These are phyloP conservation scores for Aurinia saxatilis DNA, from an alignment of 345 rosid genomes.

Conservation along the genomic window DNA sequence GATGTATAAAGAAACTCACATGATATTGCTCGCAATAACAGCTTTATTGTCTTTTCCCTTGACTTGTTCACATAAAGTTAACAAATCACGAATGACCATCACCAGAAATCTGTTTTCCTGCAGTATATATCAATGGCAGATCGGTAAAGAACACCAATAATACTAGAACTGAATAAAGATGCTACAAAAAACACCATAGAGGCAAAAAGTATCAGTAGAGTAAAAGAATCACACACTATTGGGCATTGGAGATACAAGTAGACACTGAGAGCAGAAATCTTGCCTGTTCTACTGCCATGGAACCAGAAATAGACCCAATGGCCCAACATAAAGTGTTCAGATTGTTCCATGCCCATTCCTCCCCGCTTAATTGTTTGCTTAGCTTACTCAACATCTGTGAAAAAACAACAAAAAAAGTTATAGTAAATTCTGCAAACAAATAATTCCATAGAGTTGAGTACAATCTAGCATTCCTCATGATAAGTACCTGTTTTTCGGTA, in stretches of 20 bases:
- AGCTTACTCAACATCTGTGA: conserved; percentile 87
- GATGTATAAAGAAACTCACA: conserved; percentile 48
- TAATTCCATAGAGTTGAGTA: neutral
- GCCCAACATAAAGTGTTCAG: conserved; percentile 98
- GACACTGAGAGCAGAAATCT: conserved; percentile 5
- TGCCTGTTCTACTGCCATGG: conserved; percentile 98
- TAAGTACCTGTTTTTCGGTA: conserved; percentile 93
- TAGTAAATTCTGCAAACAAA: neutral
- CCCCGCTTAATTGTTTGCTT: conserved; percentile 86
- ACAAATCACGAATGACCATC: conserved; percentile 90
- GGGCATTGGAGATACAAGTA: neutral
- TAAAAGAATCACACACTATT: neutral
- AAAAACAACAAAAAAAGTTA: neutral
- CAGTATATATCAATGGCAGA: neutral
- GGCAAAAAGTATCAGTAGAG: neutral
- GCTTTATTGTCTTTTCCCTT: conserved; percentile 99
- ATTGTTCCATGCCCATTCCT: conserved; percentile 98
- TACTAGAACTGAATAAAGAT: neutral
- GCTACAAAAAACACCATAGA: neutral
- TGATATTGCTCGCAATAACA: conserved; percentile 96
- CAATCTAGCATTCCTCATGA: conserved; percentile 2
- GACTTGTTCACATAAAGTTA: conserved; percentile 83
- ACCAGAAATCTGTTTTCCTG: conserved; percentile 99
- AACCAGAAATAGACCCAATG: conserved; percentile 97
- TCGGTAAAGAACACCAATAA: neutral